Evolutionary conservation across 1,284 basidiomycete genomes (phyloP).

Genomic region (Puccinia horiana): DNA sequence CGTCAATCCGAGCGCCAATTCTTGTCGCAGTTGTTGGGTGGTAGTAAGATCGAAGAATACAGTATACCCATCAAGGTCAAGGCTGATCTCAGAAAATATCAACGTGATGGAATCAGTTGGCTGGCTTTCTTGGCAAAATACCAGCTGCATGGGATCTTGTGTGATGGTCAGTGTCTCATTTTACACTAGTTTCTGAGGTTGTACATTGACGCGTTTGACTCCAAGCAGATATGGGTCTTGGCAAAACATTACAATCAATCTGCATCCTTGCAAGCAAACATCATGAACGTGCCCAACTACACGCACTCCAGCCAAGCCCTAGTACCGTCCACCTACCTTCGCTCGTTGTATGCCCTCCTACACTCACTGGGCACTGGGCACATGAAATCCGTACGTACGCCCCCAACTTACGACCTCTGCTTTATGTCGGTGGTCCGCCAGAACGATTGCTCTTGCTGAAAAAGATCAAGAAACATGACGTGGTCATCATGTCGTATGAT

Average conservation of each 20-base stretch:
- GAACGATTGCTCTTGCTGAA: constrained; percentile 74
- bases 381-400: constrained; percentile 95
- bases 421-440: constrained; percentile 86
- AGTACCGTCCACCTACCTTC: constrained; percentile 87
- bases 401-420: constrained; percentile 77
- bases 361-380: constrained; percentile 96
- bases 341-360: constrained; percentile 93
- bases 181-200: background rate
- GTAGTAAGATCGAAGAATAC: constrained; percentile 91
- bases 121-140: constrained; percentile 94
- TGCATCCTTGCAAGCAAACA: constrained; percentile 95
- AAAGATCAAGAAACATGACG: constrained; percentile 73
- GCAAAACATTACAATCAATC: constrained; percentile 97
- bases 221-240: constrained; percentile 87
- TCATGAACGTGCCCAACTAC: constrained; percentile 74
- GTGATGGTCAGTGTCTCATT: constrained; percentile 74
- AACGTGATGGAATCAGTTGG: constrained; percentile 98
- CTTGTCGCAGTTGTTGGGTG: constrained; percentile 88
- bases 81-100: constrained; percentile 92
- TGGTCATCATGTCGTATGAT: constrained; percentile 96
- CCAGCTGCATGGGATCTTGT: constrained; percentile 95
- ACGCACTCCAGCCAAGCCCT: constrained; percentile 70
- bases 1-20: constrained; percentile 88
- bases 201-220: constrained; percentile 20
- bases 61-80: constrained; percentile 83